Evolutionary conservation across 441 rosid genomes (phyloP), one percentile per base, ranked within the genome.

Genomic region (Syzygium malaccense): DNA sequence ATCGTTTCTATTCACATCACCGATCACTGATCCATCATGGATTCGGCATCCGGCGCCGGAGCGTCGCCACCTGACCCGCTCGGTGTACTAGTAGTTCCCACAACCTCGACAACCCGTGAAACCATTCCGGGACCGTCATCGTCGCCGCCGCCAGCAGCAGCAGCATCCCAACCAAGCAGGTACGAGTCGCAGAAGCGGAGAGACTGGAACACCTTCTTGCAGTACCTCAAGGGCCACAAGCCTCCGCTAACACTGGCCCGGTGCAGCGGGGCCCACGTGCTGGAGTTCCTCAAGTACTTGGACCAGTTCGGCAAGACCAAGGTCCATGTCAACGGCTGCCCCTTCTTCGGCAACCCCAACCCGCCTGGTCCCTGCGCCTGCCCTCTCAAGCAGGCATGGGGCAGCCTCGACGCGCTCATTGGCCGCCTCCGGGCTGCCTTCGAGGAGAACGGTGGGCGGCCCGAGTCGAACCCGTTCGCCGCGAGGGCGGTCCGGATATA

Each of bases 261-360:
- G 3, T 96, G 99, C 93, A 96, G 99, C 54, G 99, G 99, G 19
- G 99, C 99, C 45, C 98, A 97, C 89, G 99, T 96, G 56, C 94
- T 97, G 84, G 99, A 97, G 92, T 97, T 97, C 91, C 93, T 97
- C 91, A 97, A 95, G 90, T 97, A 97, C 88, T 86, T 97, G 14
- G 99, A 97, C 88, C 99, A 97, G 90, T 97, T 97, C 84, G 99
- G 99, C 15, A 97, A 97, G 91, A 97, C 99, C 3, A 97, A 97
- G 87, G 99, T 97, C 75, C 99, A 97, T 92, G 88, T 93, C 53
- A 62, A 91, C 23, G 95, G 93, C 11, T 96, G 99, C 91, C 98
- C 99, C 9, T 96, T 94, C 87, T 97, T 96, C 64, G 99, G 99
- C 6, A 94, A 95, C 89, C 96, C 96, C n/a, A 95, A 90, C 88